A percentile compares a stretch with the other conserved stretches of the same genome.
Evolutionary conservation across 75 land plant genomes (phyloP).

Genomic region (Pseudotsuga menziesii): DNA sequence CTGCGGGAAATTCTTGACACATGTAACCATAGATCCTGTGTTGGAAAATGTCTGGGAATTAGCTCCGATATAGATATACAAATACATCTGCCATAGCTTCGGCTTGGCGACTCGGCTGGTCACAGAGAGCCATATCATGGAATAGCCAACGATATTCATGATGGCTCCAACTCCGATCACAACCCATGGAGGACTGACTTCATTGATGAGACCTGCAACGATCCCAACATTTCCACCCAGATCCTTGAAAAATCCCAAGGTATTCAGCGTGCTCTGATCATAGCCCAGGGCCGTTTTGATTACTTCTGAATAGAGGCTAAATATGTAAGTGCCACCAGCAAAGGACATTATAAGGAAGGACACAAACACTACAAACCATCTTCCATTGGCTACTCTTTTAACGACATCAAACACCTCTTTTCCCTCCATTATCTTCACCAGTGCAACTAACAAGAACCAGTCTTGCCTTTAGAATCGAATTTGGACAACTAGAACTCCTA

Average conservation of each 20-base stretch:
- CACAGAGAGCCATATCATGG: conserved; percentile 58
- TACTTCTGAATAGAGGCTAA: conserved; percentile 42
- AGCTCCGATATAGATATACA: conserved; percentile 47
- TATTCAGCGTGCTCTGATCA: conserved; percentile 37
- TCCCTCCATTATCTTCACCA: neutral
- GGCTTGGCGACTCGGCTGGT: conserved; percentile 33
- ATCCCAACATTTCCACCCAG: conserved; percentile 58
- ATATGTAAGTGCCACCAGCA: conserved; percentile 43
- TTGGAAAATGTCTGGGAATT: conserved; percentile 49
- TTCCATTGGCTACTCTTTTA: conserved; percentile 7
- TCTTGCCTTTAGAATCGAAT: no score
- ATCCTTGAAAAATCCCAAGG: conserved; percentile 46
- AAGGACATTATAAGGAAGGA: conserved; percentile 42
- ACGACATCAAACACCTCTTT: neutral
- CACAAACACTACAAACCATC: conserved; percentile 60
- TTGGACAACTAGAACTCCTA: no score
- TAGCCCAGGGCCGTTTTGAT: conserved; percentile 51
- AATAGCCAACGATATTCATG: conserved; percentile 40
- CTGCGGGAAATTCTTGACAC: conserved; percentile 48
- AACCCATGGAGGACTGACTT: conserved; percentile 45
- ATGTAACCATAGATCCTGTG: conserved; percentile 49
- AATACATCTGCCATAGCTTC: conserved; percentile 56
- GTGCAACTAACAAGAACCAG: neutral
- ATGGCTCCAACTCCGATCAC: conserved; percentile 42
- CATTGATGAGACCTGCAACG: conserved; percentile 42